Percentiles rank a stretch among this genome's conserved stretches.
These are phyloP conservation scores for Stephanodiscus minutulus DNA, from an alignment of 108 stramenopile species.

Conservation along the genomic window DNA sequence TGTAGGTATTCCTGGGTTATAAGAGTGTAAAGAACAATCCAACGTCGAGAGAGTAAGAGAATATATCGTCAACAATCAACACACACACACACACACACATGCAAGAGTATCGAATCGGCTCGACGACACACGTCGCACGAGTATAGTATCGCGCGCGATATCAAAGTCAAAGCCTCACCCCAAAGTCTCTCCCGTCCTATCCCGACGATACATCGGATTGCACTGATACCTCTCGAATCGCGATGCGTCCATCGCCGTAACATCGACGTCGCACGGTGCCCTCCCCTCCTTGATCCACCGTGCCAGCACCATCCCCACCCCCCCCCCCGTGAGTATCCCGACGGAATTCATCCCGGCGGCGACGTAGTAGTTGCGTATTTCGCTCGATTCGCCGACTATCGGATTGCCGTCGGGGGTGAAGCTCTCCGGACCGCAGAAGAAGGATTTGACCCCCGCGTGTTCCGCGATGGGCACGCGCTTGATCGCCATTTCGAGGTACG, in stretches of 20 bases:
- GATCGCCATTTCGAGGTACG: constrained; percentile 73
- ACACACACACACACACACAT: too few species aligned
- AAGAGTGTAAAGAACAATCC: too few species aligned
- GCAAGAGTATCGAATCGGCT: too few species aligned
- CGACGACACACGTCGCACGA: too few species aligned
- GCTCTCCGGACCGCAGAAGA: constrained; percentile 85
- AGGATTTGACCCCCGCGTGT: constrained; percentile 63
- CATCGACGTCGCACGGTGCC: constrained; percentile 55
- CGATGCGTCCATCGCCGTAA: constrained; percentile 60
- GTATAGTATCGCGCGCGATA: too few species aligned
- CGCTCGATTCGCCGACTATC: constrained; percentile 63
- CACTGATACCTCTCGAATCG: constrained; percentile 68
- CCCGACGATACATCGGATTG: constrained; percentile 55
- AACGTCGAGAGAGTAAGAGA: too few species aligned
- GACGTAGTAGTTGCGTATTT: constrained; percentile 66
- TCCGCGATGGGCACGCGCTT: constrained; percentile 55
- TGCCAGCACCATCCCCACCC: constrained; percentile 59
- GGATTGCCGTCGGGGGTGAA: constrained; percentile 73
- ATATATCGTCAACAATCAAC: too few species aligned
- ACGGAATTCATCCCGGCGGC: constrained; percentile 79
- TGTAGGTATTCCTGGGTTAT: too few species aligned
- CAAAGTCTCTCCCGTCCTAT: constrained; percentile 60
- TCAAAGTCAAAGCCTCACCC: too few species aligned
- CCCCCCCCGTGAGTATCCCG: constrained; percentile 79
- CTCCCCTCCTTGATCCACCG: constrained; percentile 58